Conservation (phyloP, 176 grass and related monocot species). For the Themeda triandra region DNA sequence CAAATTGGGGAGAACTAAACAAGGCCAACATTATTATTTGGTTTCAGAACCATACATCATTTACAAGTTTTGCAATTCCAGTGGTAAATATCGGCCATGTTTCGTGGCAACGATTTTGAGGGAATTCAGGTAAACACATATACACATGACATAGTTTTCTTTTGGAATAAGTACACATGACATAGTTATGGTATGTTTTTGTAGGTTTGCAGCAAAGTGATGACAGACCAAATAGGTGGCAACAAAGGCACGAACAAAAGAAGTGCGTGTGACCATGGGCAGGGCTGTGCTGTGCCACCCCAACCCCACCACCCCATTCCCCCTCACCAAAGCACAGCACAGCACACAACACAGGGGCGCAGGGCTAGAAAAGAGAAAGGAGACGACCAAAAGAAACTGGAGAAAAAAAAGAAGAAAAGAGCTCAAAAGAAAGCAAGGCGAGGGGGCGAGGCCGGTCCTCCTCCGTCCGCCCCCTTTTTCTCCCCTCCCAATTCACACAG, state of each 20-base stretch:
- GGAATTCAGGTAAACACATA: not conserved
- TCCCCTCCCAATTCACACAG: slow-evolving; percentile 37
- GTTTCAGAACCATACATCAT: not conserved
- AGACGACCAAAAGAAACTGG: not conserved
- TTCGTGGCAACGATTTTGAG: not conserved
- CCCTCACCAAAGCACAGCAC: slow-evolving; percentile 12
- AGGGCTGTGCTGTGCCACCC: slow-evolving; percentile 14
- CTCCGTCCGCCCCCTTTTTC: slow-evolving; percentile 11
- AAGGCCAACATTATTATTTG: too few species aligned
- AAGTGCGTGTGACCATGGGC: slow-evolving; percentile 26
- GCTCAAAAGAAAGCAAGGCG: slow-evolving; percentile 51
- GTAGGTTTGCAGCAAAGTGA: not conserved
- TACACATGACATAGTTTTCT: not conserved
- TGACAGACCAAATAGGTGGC: slow-evolving; percentile 22
- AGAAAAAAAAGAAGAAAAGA: slow-evolving; percentile 32
- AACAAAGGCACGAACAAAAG: slow-evolving; percentile 38
- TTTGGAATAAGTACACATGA: not conserved
- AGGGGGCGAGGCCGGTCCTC: too few species aligned
- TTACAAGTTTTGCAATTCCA: not conserved
- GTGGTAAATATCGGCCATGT: not conserved
- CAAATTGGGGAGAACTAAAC: too few species aligned
- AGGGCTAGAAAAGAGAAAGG: slow-evolving; percentile 26
- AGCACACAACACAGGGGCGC: not conserved
- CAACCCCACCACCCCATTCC: slow-evolving; percentile 8
- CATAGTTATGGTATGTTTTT: not conserved